Conservation (phyloP, 1,284 basidiomycete genomes). For the Gomphus sp. region DNA sequence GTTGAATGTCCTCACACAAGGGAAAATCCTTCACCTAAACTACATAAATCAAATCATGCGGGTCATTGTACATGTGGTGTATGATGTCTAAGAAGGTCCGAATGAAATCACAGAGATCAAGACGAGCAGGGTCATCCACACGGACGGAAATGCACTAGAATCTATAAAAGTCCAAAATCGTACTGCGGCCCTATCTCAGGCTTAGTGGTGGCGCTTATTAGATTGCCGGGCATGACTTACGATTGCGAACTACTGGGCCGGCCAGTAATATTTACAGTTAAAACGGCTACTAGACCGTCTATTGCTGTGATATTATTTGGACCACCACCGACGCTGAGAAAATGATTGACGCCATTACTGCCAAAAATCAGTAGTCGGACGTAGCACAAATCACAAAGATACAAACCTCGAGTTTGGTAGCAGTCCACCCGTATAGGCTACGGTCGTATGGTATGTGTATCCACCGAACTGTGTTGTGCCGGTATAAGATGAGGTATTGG, state of each 20-base stretch:
- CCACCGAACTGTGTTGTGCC: constrained; percentile 46
- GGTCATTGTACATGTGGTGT: neutral
- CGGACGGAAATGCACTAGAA: neutral
- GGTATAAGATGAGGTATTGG: constrained; percentile 47
- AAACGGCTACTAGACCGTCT: constrained; percentile 80
- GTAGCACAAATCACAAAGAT: neutral
- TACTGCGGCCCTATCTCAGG: neutral
- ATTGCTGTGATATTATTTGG: constrained; percentile 50
- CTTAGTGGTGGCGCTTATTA: neutral
- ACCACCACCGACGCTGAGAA: constrained; percentile 43
- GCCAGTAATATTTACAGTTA: constrained; percentile 62
- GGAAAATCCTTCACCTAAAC: neutral
- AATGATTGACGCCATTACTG: constrained; percentile 70
- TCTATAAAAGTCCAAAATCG: neutral
- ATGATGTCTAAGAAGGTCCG: neutral
- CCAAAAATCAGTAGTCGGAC: neutral
- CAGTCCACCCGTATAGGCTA: constrained; percentile 59
- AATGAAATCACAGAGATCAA: neutral
- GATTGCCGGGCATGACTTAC: neutral
- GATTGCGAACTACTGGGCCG: neutral
- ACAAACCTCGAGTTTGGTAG: constrained; percentile 46
- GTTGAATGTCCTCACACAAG: too few relatives aligned
- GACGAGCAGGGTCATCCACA: neutral
- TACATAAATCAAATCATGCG: neutral
- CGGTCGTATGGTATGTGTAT: constrained; percentile 65